Base-by-base conservation (phyloP, 352 stramenopile genomes). In the Phytophthora aleatoria region DNA sequence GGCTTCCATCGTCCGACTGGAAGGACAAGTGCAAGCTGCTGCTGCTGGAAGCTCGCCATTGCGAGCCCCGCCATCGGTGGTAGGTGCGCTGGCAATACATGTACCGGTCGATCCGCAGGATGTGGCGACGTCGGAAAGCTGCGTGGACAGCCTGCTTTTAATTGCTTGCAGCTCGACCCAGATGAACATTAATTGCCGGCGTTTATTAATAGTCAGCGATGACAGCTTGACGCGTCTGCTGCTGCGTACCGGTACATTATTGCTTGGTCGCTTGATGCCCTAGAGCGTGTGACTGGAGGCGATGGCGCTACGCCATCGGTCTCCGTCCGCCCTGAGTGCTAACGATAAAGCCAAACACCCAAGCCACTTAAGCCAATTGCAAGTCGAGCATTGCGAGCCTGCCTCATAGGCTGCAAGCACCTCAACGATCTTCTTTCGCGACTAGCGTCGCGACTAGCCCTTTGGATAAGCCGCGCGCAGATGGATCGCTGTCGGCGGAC, bases 111-210 rank as follows among this genome's bases (percentile, higher is more conserved):
- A 52, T 65, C 16, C 20, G 27, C 41, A 60, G 33, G 59, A 61
- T 61, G 50, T 61, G 35, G 51, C 12, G 50, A 54, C 43, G 50
- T 52, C 41, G 58, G 58, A 67, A 61, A 9, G 43, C 36, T 26
- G n/a, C 12, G 53, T 64, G 61, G 53, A 69, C 61, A 69, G 47
- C 61, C 61, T 64, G 53, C 53, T 57, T 62, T 61, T 62, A 63
- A 16, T 53, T 38, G 30, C 27, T 20, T 36, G 5, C 20, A 20
- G 20, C 20, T 20, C 20, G 20, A 20, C 20, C 7, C 12, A 27
- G 5, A 5, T 56, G 11, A 48, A 39, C 13, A 16, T 30, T 47
- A 36, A 50, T 51, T 36, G 41, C 20, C 33, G 55, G 15, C 41
- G 26, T 36, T 33, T 7, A 33, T 33, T 4, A 33, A 7, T 35